phyloP scores from a whole-genome alignment of 768 basidiomycete genomes.

The Daedalea quercina region DNA sequence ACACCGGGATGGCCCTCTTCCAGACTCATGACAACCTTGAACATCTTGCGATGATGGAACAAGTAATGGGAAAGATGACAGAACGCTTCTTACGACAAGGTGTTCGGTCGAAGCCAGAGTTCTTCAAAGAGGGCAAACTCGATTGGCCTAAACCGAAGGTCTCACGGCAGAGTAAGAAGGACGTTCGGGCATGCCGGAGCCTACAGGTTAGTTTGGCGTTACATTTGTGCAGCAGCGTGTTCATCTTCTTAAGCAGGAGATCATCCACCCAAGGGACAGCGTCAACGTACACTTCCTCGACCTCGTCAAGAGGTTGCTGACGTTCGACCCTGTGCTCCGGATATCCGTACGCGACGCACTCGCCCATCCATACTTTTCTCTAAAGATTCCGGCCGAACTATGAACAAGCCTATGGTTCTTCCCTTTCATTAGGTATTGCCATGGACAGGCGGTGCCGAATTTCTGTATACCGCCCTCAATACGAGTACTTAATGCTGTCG shows the following conservation, averaged over 20 bases:
- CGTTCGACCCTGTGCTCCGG: conserved; percentile 85
- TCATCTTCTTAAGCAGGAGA: conserved; percentile 47
- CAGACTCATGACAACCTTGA: conserved; percentile 99
- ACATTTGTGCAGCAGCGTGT: not conserved
- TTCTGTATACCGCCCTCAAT: conserved; percentile 20
- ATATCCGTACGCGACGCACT: conserved; percentile 86
- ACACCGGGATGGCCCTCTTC: conserved; percentile 95
- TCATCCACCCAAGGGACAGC: conserved; percentile 71
- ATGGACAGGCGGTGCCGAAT: conserved; percentile 14
- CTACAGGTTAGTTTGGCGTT: conserved; percentile 49
- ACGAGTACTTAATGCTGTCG: conserved; percentile 12
- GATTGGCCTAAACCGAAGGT: conserved; percentile 92
- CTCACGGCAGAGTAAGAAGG: conserved; percentile 87
- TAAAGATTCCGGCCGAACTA: conserved; percentile 62
- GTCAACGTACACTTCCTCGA: conserved; percentile 80
- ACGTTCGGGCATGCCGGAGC: conserved; percentile 78
- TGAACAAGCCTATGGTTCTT: conserved; percentile 27
- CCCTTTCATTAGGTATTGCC: conserved; percentile 13
- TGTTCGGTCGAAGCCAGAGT: conserved; percentile 81
- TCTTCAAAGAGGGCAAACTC: conserved; percentile 85
- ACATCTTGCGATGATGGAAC: conserved; percentile 99
- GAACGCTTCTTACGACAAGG: conserved; percentile 73
- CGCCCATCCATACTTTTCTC: conserved; percentile 78
- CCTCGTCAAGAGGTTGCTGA: conserved; percentile 79
- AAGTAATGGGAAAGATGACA: conserved; percentile 98